Evolutionary conservation across 257 asterid genomes (phyloP).

Genomic region (Rauvolfia tetraphylla): DNA sequence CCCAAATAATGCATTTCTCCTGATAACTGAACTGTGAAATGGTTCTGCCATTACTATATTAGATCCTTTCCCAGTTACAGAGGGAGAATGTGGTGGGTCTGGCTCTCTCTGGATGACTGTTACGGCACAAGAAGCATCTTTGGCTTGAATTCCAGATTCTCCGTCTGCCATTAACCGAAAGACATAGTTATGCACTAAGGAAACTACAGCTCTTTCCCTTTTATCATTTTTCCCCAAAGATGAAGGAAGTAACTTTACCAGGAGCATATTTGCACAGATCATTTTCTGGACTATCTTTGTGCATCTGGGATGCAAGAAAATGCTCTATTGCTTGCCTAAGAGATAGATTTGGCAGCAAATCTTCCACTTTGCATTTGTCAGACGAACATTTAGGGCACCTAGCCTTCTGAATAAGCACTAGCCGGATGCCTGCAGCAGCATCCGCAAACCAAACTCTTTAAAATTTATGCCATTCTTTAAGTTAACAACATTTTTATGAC

Average conservation of each 20-base stretch:
- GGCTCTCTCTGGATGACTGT: conserved; percentile 44
- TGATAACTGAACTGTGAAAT: conserved; percentile 25
- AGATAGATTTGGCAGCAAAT: conserved; percentile 83
- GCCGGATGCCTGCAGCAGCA: conserved; percentile 55
- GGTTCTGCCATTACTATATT: conserved; percentile 48
- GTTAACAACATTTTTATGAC: neutral
- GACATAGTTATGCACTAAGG: neutral
- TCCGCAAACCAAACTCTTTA: neutral
- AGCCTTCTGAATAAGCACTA: conserved; percentile 54
- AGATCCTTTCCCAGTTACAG: conserved; percentile 68
- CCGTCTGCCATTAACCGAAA: conserved; percentile 57
- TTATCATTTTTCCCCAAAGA: neutral
- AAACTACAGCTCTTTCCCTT: neutral
- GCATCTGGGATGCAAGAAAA: conserved; percentile 62
- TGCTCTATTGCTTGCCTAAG: conserved; percentile 68
- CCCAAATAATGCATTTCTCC: conserved; percentile 28
- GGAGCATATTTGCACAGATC: conserved; percentile 61
- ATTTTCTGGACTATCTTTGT: conserved; percentile 40
- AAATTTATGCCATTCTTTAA: neutral
- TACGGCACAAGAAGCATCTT: conserved; percentile 49
- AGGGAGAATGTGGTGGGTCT: conserved; percentile 67
- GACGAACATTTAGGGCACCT: conserved; percentile 88
- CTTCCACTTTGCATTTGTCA: conserved; percentile 49
- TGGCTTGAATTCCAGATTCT: conserved; percentile 81
- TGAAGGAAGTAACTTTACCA: conserved; percentile 36